phyloP scores from a whole-genome alignment of 2,329 filamentous ascomycete genomes.

The Monosporascus sp. region DNA sequence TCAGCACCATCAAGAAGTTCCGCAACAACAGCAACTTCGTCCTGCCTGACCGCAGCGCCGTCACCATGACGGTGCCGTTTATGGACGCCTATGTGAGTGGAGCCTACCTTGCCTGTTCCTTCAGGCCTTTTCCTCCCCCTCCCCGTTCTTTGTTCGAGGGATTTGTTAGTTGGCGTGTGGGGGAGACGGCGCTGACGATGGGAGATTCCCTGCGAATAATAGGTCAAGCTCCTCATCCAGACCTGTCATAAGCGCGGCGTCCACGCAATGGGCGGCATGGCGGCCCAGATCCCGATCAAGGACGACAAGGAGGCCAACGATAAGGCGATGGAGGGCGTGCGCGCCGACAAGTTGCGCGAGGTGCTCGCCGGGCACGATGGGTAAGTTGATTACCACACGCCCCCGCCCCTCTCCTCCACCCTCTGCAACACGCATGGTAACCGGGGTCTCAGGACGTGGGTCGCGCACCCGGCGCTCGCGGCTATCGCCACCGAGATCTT shows the following conservation, averaged over 20 bases:
- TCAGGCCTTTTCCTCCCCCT: background rate
- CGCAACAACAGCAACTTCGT: constrained; percentile 90
- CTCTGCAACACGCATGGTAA: background rate
- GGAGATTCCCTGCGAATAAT: background rate
- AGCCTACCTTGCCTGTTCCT: background rate
- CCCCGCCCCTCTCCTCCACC: background rate
- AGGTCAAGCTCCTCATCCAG: constrained; percentile 89
- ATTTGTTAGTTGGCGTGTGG: background rate
- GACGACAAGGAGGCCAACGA: constrained; percentile 88
- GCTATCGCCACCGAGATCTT: constrained; percentile 86
- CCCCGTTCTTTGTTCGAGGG: background rate
- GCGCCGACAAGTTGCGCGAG: constrained; percentile 93
- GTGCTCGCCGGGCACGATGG: constrained; percentile 91
- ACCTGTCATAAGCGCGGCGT: constrained; percentile 95
- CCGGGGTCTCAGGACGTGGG: constrained; percentile 64
- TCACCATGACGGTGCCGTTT: constrained; percentile 98
- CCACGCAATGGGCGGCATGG: constrained; percentile 99
- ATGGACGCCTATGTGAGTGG: constrained; percentile 78
- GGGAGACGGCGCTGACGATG: background rate
- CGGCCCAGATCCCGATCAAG: constrained; percentile 98
- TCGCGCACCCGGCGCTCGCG: constrained; percentile 91
- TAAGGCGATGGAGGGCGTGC: constrained; percentile 86
- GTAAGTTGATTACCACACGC: constrained; percentile 28
- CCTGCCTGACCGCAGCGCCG: constrained; percentile 80
- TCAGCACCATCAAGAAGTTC: constrained; percentile 99